Percentiles rank a stretch among this genome's conserved stretches.
Conservation (phyloP, 441 rosid genomes). For the Erodium moschatum region DNA sequence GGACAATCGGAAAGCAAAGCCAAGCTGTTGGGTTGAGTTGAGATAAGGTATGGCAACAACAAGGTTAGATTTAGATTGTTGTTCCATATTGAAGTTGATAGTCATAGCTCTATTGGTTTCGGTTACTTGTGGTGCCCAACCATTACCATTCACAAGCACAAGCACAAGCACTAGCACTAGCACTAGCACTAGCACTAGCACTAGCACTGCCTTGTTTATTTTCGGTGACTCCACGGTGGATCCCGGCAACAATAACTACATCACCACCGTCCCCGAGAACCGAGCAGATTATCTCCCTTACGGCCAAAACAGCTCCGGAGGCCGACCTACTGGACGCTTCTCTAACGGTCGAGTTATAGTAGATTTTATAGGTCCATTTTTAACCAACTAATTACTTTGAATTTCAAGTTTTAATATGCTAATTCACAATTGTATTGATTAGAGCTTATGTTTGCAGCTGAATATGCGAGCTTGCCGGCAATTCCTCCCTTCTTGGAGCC, state of each 20-base stretch:
- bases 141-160: too few relatives aligned
- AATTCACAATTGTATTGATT: too few relatives aligned
- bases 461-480: constrained; percentile 40
- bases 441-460: constrained; percentile 24
- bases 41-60: background rate
- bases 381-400: too few relatives aligned
- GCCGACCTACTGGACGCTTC: constrained; percentile 44
- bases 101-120: background rate
- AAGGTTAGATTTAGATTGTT: background rate
- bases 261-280: constrained; percentile 31
- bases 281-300: constrained; percentile 38
- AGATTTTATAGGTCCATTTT: constrained; percentile 39
- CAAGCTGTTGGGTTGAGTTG: too few relatives aligned
- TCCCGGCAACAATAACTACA: constrained; percentile 44
- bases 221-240: constrained; percentile 53
- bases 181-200: constrained; percentile 18
- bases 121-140: background rate
- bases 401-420: too few relatives aligned
- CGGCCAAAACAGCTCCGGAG: constrained; percentile 36
- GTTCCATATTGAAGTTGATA: background rate
- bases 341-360: constrained; percentile 49
- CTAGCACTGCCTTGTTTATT: constrained; percentile 32
- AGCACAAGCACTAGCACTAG: too few relatives aligned
- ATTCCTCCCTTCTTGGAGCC: constrained; percentile 43
- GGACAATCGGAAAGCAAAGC: background rate